These are phyloP conservation scores for Alternaria atra DNA, from an alignment of 2,329 filamentous ascomycete genomes.

Conservation along the genomic window DNA sequence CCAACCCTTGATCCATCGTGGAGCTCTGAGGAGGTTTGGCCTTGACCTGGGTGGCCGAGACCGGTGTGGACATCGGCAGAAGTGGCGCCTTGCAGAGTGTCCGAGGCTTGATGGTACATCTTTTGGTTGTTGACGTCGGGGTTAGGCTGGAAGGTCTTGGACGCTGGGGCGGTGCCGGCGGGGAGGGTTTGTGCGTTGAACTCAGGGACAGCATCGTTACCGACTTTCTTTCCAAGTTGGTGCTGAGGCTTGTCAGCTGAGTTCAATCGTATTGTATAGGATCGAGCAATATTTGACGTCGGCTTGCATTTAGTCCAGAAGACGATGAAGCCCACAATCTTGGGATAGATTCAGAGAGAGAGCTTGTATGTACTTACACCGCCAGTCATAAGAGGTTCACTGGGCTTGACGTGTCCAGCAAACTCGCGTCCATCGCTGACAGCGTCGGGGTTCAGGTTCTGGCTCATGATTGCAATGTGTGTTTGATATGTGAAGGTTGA, in stretches of 20 bases:
- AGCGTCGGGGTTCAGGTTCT: conserved; percentile 64
- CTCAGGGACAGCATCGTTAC: conserved; percentile 67
- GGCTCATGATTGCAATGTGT: conserved; percentile 54
- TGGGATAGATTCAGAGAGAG: background rate
- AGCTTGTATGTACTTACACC: conserved; percentile 58
- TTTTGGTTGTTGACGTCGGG: conserved; percentile 55
- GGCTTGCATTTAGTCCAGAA: background rate
- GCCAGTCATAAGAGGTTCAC: conserved; percentile 63
- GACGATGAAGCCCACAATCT: background rate
- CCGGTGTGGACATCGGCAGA: conserved; percentile 64
- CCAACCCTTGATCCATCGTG: conserved; percentile 57
- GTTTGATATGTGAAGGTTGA: background rate
- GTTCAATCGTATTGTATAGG: background rate
- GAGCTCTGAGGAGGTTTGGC: conserved; percentile 59
- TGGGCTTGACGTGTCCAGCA: conserved; percentile 59
- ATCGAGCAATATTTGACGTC: background rate
- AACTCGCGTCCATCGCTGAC: conserved; percentile 65
- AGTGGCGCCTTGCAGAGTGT: conserved; percentile 62
- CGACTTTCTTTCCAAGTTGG: conserved; percentile 67
- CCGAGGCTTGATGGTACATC: conserved; percentile 54
- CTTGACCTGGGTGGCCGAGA: conserved; percentile 61
- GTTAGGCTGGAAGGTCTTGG: conserved; percentile 57
- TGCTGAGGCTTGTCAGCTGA: conserved; percentile 60
- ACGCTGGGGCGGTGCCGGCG: conserved; percentile 69
- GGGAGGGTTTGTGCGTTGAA: conserved; percentile 70